These are phyloP conservation scores for Aspergillus felis DNA, from an alignment of 2,329 filamentous ascomycete species.

Conservation along the genomic window DNA sequence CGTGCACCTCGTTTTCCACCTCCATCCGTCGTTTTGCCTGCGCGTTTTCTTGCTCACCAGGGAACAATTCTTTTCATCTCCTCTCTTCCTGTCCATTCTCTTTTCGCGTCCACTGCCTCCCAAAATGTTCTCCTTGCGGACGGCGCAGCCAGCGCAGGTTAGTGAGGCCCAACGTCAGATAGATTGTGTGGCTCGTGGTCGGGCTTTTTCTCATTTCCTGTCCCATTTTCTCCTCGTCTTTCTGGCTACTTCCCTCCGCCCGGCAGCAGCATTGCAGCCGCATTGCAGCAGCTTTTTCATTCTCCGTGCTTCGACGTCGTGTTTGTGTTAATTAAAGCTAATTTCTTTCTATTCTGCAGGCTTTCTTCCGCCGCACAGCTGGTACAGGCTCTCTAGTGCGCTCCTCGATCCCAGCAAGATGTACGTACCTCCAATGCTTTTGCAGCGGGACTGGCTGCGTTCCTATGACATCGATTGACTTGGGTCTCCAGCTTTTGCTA, in stretches of 20 bases:
- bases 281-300: conserved; percentile 30
- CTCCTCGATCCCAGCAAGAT: conserved; percentile 51
- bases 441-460: neutral
- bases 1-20: neutral
- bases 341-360: conserved; percentile 43
- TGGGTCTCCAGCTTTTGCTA: conserved; percentile 60
- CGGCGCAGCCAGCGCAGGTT: conserved; percentile 42
- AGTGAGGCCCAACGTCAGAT: conserved; percentile 6
- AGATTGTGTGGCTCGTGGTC: neutral
- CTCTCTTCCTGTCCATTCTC: conserved; percentile 1
- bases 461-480: conserved; percentile 13
- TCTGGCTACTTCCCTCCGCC: conserved; percentile 45
- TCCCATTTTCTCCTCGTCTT: conserved; percentile 8
- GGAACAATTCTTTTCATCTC: neutral
- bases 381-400: conserved; percentile 46
- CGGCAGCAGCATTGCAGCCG: conserved; percentile 41
- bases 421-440: conserved; percentile 41
- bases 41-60: neutral
- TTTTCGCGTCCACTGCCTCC: conserved; percentile 11
- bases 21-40: neutral
- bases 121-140: conserved; percentile 40
- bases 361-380: conserved; percentile 53
- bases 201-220: neutral
- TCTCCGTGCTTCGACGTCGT: conserved; percentile 10
- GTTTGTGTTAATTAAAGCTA: conserved; percentile 16